Evolutionary conservation across 768 basidiomycete species (phyloP), one percentile per base, ranked within the genome.

Genomic region (Coprinopsis marcescibilis): DNA sequence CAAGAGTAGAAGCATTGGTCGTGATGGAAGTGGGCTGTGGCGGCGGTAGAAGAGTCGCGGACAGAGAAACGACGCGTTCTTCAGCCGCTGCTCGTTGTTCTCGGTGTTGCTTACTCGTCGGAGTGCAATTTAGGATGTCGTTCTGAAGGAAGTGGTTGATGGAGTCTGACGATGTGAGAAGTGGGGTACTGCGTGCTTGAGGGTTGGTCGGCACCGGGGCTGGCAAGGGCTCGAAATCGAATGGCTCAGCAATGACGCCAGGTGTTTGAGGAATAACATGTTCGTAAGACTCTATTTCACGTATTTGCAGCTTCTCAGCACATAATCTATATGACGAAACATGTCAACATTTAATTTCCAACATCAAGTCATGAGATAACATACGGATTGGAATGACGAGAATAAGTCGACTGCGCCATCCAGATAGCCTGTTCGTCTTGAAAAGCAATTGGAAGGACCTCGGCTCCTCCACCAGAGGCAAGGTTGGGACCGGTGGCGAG

Each of bases 381-480:
- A 33, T 17, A 51, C 36, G 45, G 26, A 26, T 32, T 17, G 19
- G 25, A 10, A 3, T 11, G 13, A 29, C 40, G 36, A 26, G 2
- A 34, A 24, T 29, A 34, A 21, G 24, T 75, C 40, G 63, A 70
- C 53, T 76, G 72, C 4, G 67, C 50, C 48, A 78, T 72, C 82
- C 82, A 85, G 3, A 68, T 56, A 5, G 71, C 63, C 29, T 67
- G n/a, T n/a, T n/a, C 62, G 58, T 60, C 49, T 23, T 64, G 52
- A 48, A 73, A 62, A 30, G 71, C 71, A 2, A 66, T 64, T 10
- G 82, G 77, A n/a, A 87, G 58, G 12, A 83, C 78, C 62, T 88
- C 87, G 8, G 81, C 85, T 27, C 87, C 85, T 19, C 85, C 85
- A 17, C 84, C 85, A 1, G 73, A 78, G 1, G 81, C 82, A 17